phyloP scores from a whole-genome alignment of 148 eudicot genomes.

The Persicaria tinctoria region DNA sequence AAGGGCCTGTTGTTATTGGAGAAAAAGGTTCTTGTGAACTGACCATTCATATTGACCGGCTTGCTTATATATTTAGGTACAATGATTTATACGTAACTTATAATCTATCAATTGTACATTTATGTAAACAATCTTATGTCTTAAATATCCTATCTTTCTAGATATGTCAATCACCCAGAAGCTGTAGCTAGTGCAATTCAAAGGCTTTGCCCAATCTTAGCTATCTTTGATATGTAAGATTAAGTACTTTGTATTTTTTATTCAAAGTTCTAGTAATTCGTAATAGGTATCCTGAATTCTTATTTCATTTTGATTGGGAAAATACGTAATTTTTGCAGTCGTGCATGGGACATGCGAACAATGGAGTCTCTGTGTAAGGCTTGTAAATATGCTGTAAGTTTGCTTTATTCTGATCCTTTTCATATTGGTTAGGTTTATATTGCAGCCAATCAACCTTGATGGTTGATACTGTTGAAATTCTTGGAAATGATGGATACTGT shows the following conservation, averaged over 20 bases:
- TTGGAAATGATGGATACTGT: neutral
- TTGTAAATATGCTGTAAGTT: conserved; percentile 99
- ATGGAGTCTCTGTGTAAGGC: conserved; percentile 99
- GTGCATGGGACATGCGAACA: conserved; percentile 98
- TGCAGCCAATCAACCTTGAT: neutral
- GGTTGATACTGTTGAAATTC: neutral
- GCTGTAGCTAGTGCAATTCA: conserved; percentile 98
- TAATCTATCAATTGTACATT: neutral
- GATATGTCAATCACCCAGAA: conserved; percentile 92
- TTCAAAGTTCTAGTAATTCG: neutral
- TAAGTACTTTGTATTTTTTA: no score
- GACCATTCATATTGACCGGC: conserved; percentile 94
- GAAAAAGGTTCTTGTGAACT: conserved; percentile 85
- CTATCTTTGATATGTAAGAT: conserved; percentile 84
- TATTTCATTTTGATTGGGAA: conserved; percentile 5
- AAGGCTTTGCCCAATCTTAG: conserved; percentile 91
- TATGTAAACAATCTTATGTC: neutral
- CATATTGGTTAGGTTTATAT: neutral
- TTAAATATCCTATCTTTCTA: conserved; percentile 20
- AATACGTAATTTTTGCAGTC: conserved; percentile 42
- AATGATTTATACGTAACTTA: neutral
- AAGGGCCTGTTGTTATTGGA: conserved; percentile 74
- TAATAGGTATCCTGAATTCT: neutral
- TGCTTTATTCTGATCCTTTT: conserved; percentile 12
- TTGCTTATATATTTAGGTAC: conserved; percentile 96